Evolutionary conservation across 2,329 filamentous ascomycete species (phyloP).

Genomic region (Phaeosphaeriaceae sp.): DNA sequence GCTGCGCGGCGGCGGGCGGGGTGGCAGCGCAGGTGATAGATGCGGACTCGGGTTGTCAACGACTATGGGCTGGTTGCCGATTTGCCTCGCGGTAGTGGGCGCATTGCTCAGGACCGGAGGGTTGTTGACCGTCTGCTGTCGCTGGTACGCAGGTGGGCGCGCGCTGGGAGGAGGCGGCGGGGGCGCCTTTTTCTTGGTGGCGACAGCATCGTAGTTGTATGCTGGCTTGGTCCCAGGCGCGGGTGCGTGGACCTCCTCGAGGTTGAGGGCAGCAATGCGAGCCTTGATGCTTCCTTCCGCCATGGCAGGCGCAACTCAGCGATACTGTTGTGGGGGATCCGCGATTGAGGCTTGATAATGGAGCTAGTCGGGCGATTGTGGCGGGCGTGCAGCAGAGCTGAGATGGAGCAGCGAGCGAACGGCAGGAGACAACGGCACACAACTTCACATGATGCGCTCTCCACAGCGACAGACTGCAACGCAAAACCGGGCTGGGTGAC

Average conservation of each 20-base stretch:
- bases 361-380: slow-evolving; percentile 5
- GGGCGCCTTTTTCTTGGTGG: slow-evolving; percentile 43
- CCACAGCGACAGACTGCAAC: not conserved
- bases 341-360: slow-evolving; percentile 9
- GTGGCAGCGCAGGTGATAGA: slow-evolving; percentile 41
- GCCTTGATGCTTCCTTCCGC: slow-evolving; percentile 49
- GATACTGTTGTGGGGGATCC: slow-evolving; percentile 12
- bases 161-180: slow-evolving; percentile 47
- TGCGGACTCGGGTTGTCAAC: slow-evolving; percentile 23
- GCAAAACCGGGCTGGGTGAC: not conserved
- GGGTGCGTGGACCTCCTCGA: slow-evolving; percentile 53
- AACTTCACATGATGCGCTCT: slow-evolving; percentile 4
- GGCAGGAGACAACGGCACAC: slow-evolving; percentile 1
- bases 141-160: slow-evolving; percentile 37
- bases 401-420: slow-evolving; percentile 1
- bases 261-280: slow-evolving; percentile 57
- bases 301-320: slow-evolving; percentile 29
- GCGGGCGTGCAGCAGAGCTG: slow-evolving; percentile 8
- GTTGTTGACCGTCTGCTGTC: slow-evolving; percentile 50
- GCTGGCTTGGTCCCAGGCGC: slow-evolving; percentile 44
- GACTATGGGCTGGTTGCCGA: slow-evolving; percentile 49
- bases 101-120: slow-evolving; percentile 49
- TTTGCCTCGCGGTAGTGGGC: slow-evolving; percentile 38
- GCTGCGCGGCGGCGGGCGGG: slow-evolving; percentile 58
- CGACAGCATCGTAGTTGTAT: slow-evolving; percentile 44